These are phyloP conservation scores for Solanum virginianum DNA, from an alignment of 257 asterid species.

Conservation along the genomic window DNA sequence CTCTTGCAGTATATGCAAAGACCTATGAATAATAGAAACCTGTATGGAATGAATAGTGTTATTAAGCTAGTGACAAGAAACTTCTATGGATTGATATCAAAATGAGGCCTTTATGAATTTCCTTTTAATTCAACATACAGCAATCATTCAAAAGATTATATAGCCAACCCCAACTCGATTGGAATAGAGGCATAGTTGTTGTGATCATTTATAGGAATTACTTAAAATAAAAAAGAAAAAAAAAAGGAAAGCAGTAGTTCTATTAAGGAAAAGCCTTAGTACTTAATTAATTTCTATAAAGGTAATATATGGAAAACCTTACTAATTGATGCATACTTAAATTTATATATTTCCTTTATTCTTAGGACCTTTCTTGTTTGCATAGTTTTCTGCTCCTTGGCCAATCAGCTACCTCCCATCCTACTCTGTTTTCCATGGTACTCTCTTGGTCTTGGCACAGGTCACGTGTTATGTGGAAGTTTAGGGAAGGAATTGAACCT, in stretches of 20 bases:
- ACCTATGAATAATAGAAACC: conserved; percentile 52
- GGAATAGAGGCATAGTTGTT: not conserved
- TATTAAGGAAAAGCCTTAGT: not conserved
- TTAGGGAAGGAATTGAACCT: not conserved
- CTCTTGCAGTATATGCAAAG: conserved; percentile 57
- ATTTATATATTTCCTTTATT: not conserved
- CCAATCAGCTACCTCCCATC: not conserved
- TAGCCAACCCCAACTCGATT: not conserved
- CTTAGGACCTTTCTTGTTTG: not conserved
- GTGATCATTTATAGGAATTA: not conserved
- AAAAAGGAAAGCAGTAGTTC: not conserved
- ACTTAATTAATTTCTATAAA: not conserved
- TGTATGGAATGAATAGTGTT: conserved; percentile 18
- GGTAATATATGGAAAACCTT: not conserved
- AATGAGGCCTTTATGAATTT: not conserved
- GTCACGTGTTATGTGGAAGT: not conserved
- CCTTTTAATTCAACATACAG: not conserved
- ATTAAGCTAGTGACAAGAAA: not conserved
- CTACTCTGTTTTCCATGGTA: not conserved
- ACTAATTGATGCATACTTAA: not conserved
- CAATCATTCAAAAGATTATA: not conserved
- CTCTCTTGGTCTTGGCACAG: not conserved
- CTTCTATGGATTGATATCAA: not conserved
- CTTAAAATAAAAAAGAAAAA: not conserved
- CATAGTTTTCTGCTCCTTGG: not conserved